These are phyloP conservation scores for Adansonia grandidieri DNA, from an alignment of 441 rosid genomes.

Conservation along the genomic window DNA sequence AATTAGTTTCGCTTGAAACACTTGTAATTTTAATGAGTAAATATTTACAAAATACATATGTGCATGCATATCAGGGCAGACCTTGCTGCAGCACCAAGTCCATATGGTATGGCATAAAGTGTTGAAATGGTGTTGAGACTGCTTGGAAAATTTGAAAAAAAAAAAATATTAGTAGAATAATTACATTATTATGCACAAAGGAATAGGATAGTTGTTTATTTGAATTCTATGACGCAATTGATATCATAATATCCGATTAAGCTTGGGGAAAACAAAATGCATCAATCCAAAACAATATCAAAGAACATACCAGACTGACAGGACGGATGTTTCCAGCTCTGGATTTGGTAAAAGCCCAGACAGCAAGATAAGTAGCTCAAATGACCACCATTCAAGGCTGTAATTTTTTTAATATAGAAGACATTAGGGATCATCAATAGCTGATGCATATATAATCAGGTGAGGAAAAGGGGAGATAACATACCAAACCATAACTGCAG, in stretches of 20 bases:
- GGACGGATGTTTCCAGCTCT: constrained; percentile 52
- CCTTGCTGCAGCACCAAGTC: constrained; percentile 51
- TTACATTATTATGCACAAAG: neutral
- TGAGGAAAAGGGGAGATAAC: neutral
- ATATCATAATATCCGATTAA: neutral
- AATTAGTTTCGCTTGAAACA: neutral
- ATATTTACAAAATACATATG: neutral
- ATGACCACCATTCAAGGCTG: no score
- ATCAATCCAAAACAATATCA: neutral
- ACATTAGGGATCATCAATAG: neutral
- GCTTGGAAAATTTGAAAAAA: constrained; percentile 6
- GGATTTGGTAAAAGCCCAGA: no score
- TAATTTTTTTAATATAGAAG: neutral
- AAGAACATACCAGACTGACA: constrained; percentile 63
- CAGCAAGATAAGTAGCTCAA: no score
- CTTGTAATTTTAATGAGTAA: neutral
- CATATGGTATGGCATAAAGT: constrained; percentile 40
- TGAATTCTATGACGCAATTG: neutral
- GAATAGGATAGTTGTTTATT: no score
- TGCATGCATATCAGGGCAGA: constrained; percentile 24
- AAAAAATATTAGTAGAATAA: neutral
- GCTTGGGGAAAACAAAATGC: neutral
- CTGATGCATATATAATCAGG: neutral
- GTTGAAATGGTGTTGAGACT: constrained; percentile 54
- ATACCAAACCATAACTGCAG: constrained; percentile 66